phyloP scores from a whole-genome alignment of 208 protist genomes.

The Crithidia mellificae region DNA sequence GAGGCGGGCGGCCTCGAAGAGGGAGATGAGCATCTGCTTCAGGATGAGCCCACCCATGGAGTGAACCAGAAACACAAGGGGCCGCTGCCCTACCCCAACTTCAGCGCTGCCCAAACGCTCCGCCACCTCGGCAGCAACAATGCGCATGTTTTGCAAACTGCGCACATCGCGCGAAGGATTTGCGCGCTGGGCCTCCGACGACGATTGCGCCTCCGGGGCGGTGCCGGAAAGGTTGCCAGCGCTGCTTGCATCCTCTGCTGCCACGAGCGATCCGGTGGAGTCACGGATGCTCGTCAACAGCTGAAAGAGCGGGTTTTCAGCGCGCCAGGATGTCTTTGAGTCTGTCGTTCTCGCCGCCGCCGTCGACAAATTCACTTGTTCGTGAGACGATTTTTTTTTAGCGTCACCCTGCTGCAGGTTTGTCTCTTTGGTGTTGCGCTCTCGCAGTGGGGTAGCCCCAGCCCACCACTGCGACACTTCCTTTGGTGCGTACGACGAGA shows the following conservation, averaged over 20 bases:
- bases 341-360: too few relatives aligned
- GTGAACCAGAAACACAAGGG: conserved; percentile 67
- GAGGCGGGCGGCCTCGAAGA: conserved; percentile 28
- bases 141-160: conserved; percentile 38
- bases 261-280: conserved; percentile 11
- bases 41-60: conserved; percentile 71
- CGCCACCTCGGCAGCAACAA: conserved; percentile 51
- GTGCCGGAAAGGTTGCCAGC: conserved; percentile 1
- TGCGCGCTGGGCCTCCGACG: background rate
- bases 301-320: conserved; percentile 14
- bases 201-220: background rate
- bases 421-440: background rate
- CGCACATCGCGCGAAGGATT: conserved; percentile 11
- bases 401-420: too few relatives aligned
- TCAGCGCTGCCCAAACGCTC: conserved; percentile 38
- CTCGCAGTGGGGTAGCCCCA: background rate
- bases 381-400: too few relatives aligned
- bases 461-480: conserved; percentile 5
- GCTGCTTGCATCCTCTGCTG: conserved; percentile 8
- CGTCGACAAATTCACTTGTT: too few relatives aligned
- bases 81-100: conserved; percentile 49
- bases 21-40: conserved; percentile 61
- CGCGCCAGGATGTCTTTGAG: background rate
- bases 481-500: conserved; percentile 5
- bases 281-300: conserved; percentile 15